Conservation (phyloP, 1,139 yeast genomes). For the Scheffersomyces segobiensis region DNA sequence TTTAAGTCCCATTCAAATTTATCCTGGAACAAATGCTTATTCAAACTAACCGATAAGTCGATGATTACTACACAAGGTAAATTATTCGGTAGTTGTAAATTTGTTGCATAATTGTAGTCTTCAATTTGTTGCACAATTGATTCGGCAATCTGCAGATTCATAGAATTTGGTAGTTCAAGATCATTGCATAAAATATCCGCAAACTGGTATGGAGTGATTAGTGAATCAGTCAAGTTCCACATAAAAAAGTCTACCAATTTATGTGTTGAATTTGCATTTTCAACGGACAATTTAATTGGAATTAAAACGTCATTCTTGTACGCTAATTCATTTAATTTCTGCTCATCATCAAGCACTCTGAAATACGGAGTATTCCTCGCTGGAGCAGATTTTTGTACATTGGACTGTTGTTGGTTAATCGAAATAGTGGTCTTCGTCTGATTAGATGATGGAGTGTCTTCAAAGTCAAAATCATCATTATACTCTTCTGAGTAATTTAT, state of each 20-base stretch:
- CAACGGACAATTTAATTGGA: constrained; percentile 79
- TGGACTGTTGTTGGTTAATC: constrained; percentile 22
- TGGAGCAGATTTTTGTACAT: constrained; percentile 35
- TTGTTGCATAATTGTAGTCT: constrained; percentile 58
- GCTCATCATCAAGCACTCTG: constrained; percentile 21
- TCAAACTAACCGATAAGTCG: constrained; percentile 79
- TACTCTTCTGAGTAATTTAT: constrained; percentile 78
- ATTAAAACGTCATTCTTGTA: constrained; percentile 50
- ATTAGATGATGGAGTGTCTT: constrained; percentile 41
- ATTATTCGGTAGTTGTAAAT: constrained; percentile 59
- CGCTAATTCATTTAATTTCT: constrained; percentile 27
- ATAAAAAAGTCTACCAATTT: constrained; percentile 78
- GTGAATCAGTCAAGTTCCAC: constrained; percentile 84
- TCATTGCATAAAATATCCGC: constrained; percentile 80
- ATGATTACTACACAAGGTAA: constrained; percentile 75
- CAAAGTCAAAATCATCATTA: constrained; percentile 69
- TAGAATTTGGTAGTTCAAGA: constrained; percentile 68
- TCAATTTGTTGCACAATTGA: constrained; percentile 80
- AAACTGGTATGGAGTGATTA: constrained; percentile 81
- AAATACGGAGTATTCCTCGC: constrained; percentile 36
- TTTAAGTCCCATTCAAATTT: constrained; percentile 92
- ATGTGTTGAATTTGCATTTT: constrained; percentile 57
- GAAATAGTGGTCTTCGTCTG: constrained; percentile 11
- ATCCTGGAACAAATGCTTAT: constrained; percentile 84
- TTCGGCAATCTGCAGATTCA: constrained; percentile 65